Evolutionary conservation across 2,329 filamentous ascomycete genomes (phyloP), one percentile per base, ranked within the genome.

Genomic region (Aspergillus clavatus): DNA sequence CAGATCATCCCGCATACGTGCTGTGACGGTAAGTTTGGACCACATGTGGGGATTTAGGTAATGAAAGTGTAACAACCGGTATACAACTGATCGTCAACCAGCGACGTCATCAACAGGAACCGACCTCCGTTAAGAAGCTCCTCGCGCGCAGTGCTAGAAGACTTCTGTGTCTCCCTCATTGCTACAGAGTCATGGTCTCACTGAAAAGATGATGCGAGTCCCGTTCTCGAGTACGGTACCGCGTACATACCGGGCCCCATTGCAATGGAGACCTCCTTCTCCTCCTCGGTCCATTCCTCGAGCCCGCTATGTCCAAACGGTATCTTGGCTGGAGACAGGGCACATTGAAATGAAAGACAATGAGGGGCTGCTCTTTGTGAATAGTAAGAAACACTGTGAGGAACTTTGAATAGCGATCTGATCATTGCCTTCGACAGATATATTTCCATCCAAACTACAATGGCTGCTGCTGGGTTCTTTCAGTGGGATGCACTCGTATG

Each of bases 361-460:
- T 56, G 88, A 97, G 70, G 84, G 85, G 0, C 83, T 97, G 37
- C 68, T 96, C 5, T 98, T 94, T 71, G 84, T 97, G 60, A 89
- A 95, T 63, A 95, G 87, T 90, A n/a, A n/a, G n/a, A n/a, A n/a
- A n/a, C n/a, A n/a, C n/a, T n/a, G n/a, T n/a, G 12, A 33, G 29
- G 26, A 18, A 7, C 29, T 18, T 33, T 11, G 4, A 16, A 8
- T 11, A 6, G 6, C 31, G 31, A 16, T 10, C 19, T 19, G 19
- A 4, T 35, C 18, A 35, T 21, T 35, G 4, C 5, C 19, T 21
- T 3, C 11, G 4, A 22, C 48, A 90, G 87, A 93, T 68, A 78
- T 97, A 40, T 94, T 94, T 50, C 91, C 91, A 1, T 74, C 93
- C 22, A 86, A 82, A 56, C 76, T 95, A 26, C 77, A 79, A 57